Evolutionary conservation across 257 asterid species (phyloP).

Genomic region (Gentiana macrophylla): DNA sequence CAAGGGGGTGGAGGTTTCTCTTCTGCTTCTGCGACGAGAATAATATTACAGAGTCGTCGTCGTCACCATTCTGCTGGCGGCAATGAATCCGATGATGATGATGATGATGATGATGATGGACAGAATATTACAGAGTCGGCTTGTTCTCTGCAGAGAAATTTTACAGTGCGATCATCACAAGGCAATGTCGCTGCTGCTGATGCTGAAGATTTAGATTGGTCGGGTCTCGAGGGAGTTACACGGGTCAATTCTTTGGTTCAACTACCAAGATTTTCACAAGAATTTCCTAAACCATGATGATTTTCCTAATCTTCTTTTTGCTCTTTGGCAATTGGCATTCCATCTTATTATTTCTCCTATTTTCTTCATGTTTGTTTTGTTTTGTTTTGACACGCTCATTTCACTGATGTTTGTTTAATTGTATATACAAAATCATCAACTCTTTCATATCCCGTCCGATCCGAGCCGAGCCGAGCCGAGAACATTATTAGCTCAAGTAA

Average conservation of each 20-base stretch:
- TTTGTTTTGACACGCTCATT: no score
- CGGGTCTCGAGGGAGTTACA: conserved; percentile 94
- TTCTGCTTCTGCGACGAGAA: conserved; percentile 36
- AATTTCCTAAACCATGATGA: conserved; percentile 55
- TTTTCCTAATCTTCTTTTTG: conserved; percentile 9
- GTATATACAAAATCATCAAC: no score
- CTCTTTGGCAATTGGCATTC: no score
- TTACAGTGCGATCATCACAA: conserved; percentile 61
- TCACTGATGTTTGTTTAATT: no score
- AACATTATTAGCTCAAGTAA: no score
- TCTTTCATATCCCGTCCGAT: no score
- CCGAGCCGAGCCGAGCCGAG: no score
- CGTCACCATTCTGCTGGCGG: conserved; percentile 47
- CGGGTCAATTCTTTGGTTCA: conserved; percentile 93
- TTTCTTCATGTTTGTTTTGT: no score
- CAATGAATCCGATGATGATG: conserved; percentile 56
- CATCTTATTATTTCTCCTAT: no score
- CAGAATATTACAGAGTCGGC: conserved; percentile 53
- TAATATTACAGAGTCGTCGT: conserved; percentile 33
- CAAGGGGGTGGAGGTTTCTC: conserved; percentile 30
- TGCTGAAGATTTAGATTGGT: conserved; percentile 68
- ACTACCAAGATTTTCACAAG: conserved; percentile 88
- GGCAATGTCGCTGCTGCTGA: conserved; percentile 18
- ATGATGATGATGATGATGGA: conserved; percentile 61
- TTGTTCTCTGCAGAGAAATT: conserved; percentile 48